phyloP scores from a whole-genome alignment of 1,139 yeast genomes.

The Sugiyamaella novakii region DNA sequence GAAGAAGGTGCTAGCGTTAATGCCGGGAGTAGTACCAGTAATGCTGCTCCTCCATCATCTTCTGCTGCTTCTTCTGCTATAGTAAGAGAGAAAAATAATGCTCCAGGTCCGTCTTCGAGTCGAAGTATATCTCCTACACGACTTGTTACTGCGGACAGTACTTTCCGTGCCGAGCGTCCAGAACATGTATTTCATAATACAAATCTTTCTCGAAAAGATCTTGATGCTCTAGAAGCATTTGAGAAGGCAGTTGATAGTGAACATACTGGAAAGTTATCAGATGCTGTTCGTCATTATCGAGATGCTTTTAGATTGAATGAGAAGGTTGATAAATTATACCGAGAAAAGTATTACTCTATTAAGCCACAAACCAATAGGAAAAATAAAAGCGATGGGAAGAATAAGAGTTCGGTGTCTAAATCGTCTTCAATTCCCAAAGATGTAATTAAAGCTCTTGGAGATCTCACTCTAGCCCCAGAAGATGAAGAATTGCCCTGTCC shows the following conservation, averaged over 20 bases:
- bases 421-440: conserved; percentile 3
- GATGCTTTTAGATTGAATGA: conserved; percentile 61
- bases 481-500: conserved; percentile 53
- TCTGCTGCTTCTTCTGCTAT: neutral
- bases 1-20: neutral
- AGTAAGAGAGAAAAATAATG: neutral
- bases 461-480: conserved; percentile 43
- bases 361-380: conserved; percentile 2
- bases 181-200: conserved; percentile 26
- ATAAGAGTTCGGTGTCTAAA: neutral
- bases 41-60: neutral
- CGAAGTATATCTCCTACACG: neutral
- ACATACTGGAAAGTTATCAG: conserved; percentile 71
- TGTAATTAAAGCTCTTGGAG: conserved; percentile 9
- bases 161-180: conserved; percentile 27
- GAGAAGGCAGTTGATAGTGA: conserved; percentile 76
- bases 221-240: conserved; percentile 61
- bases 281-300: conserved; percentile 74
- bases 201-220: conserved; percentile 26
- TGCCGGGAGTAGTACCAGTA: neutral
- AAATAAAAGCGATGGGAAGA: neutral
- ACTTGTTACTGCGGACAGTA: conserved; percentile 11
- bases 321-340: conserved; percentile 67
- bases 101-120: neutral
- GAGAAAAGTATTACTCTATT: conserved; percentile 49